Base-by-base conservation (phyloP, 306 rosid genomes). In the Nissolia schottii region DNA sequence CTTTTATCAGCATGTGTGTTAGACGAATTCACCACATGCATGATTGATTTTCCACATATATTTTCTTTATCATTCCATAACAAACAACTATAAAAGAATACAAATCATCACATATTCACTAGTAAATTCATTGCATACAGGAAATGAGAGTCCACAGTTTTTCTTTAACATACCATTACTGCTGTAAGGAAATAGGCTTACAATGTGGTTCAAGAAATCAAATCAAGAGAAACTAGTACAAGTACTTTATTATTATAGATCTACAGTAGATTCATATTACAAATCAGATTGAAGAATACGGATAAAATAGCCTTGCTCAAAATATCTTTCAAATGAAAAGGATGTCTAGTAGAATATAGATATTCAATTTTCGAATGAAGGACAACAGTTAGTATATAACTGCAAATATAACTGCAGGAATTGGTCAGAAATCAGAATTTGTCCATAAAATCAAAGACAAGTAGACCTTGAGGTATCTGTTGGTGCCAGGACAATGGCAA, bases 401-500 rank as follows among this genome's bases (percentile, higher is more conserved):
- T 6, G 31, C 60, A 28, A 18, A 41, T 49, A 19, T 18, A 53
- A 25, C 15, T 7, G 48, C 41, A 75, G 54, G 18, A 58, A 58
- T 25, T 16, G 24, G 28, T 3, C 61, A 70, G 37, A 55, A 72
- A 22, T 3, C 61, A 70, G 37, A 55, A 72, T 66, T 40, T 10
- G 37, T 29, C 20, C n/a, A 19, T 24, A 22, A 28, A 24, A 59
- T 32, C 16, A 61, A 45, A 66, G 50, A 65, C 19, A 49, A 59
- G 45, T 73, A 56, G 57, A 92, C 93, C 96, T 87, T 49, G 86
- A 65, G 43, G 85, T 40, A 79, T 92, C 98, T 5, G 75, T 85
- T 35, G 98, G 95, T 32, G 98, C 95, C 83, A 90, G 75, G 61
- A 92, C 95, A 85, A 86, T 80, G 53, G 96, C 95, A 77, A 92